These are phyloP conservation scores for Paramecium sonneborni DNA, from an alignment of 73 alveolate species.

Conservation along the genomic window DNA sequence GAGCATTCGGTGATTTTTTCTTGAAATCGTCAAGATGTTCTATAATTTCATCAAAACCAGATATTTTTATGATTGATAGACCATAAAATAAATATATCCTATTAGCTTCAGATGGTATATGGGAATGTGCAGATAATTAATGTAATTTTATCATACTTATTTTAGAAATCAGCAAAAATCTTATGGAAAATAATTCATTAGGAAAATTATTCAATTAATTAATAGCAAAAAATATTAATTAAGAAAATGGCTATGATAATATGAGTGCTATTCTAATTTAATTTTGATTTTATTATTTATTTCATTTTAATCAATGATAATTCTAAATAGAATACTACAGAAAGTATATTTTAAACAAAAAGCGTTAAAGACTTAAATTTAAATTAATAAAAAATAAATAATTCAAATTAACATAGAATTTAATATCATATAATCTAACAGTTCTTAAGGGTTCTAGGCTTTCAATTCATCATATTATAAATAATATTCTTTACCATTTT, in stretches of 20 bases:
- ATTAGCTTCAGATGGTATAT: constrained; percentile 28
- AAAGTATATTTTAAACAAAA: no score
- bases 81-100: background rate
- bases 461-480: no score
- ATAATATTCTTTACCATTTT: background rate
- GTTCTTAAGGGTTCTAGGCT: no score
- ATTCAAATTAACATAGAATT: no score
- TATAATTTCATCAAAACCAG: background rate
- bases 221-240: background rate
- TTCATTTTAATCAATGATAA: no score
- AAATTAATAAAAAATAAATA: no score
- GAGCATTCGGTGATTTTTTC: constrained; percentile 22
- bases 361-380: no score
- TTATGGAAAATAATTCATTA: background rate
- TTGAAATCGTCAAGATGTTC: background rate
- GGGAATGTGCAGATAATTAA: constrained; percentile 3
- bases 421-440: no score
- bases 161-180: background rate
- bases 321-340: no score
- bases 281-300: constrained; percentile 3
- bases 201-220: background rate
- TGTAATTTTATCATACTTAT: background rate
- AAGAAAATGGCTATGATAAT: constrained; percentile 11
- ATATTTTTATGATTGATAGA: background rate
- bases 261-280: constrained; percentile 19